A percentile compares a stretch with the other conserved stretches of the same genome.
phyloP scores from a whole-genome alignment of 2,329 filamentous ascomycete species.

The Lojkania enalia region DNA sequence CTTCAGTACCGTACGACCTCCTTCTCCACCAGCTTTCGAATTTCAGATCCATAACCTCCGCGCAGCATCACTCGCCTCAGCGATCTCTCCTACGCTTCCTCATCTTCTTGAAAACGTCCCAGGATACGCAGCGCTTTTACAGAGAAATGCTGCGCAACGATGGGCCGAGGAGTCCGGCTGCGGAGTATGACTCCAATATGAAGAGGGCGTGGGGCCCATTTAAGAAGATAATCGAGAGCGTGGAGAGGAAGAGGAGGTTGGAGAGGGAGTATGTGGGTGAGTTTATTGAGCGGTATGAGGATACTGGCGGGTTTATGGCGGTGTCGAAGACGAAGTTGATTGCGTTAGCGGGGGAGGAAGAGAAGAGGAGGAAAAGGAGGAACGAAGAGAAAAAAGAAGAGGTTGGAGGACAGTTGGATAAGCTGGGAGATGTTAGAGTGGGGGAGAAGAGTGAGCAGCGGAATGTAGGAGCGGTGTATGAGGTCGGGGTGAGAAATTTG shows the following conservation, averaged over 20 bases:
- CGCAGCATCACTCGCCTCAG: neutral
- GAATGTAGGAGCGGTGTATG: no score
- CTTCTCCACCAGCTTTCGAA: neutral
- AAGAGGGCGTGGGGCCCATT: neutral
- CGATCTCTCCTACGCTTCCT: neutral
- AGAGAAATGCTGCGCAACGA: neutral
- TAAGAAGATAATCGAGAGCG: neutral
- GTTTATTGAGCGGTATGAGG: slow-evolving; percentile 14
- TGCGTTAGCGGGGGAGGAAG: neutral
- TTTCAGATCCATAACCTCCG: neutral
- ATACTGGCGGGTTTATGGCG: slow-evolving; percentile 5
- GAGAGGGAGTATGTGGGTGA: slow-evolving; percentile 10
- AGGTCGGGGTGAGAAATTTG: no score
- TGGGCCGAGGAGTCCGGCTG: no score
- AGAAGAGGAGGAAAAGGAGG: neutral
- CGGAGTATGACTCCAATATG: neutral
- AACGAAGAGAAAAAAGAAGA: neutral
- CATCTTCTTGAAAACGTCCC: neutral
- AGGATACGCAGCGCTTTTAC: neutral
- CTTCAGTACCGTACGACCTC: neutral
- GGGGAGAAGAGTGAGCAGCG: neutral
- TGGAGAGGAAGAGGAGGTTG: neutral
- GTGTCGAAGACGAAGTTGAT: neutral
- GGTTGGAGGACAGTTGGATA: neutral
- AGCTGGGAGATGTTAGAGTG: neutral